Base-by-base conservation (phyloP, 164 flowering plant species). In the Annona cherimola region DNA sequence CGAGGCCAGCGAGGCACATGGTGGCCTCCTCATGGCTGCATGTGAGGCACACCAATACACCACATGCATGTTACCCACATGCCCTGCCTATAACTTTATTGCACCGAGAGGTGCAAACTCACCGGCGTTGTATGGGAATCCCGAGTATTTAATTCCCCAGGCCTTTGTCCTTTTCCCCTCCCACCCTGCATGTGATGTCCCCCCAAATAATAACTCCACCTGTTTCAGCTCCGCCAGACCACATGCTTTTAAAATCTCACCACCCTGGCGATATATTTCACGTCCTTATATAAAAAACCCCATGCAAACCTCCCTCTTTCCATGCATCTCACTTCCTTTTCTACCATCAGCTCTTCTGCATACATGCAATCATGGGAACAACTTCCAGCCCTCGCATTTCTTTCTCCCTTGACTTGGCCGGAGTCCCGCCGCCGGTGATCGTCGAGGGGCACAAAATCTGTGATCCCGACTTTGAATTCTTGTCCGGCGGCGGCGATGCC, bases 381-480 rank as follows among this genome's bases (percentile, higher is more conserved):
- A 69, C 66, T 43, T 66, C 86, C n/a, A 84, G 90, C 72, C 94
- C 96, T 0, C 79, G 98, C 43, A 89, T 90, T 54, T 93, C 96
- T 8, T 91, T 91, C 85, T 89, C 96, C 0, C 74, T 84, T 0
- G 94, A 93, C 59, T 86, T 89, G 73, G 83, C 85, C 3, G 88
- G 87, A 20, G 91, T 85, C 2, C 89, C 76, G 73, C 59, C 61
- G 66, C 2, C 66, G n/a, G 43, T 79, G 63, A 59, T 89, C 89
- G 35, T 7, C 8, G 20, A 70, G 77, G 41, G 67, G 41, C 44
- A 18, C 73, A 73, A 45, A 75, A 45, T 4, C 41, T 18, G 74
- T 9, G 81, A 72, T 42, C 42, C 79, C 4, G 96, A 90, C 3
- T 94, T 94, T 68, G 98, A 94, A 88, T 94, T 94, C 69, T 85